Evolutionary conservation across 2,329 filamentous ascomycete genomes (phyloP).

Genomic region (Ploettnerulaceae sp.): DNA sequence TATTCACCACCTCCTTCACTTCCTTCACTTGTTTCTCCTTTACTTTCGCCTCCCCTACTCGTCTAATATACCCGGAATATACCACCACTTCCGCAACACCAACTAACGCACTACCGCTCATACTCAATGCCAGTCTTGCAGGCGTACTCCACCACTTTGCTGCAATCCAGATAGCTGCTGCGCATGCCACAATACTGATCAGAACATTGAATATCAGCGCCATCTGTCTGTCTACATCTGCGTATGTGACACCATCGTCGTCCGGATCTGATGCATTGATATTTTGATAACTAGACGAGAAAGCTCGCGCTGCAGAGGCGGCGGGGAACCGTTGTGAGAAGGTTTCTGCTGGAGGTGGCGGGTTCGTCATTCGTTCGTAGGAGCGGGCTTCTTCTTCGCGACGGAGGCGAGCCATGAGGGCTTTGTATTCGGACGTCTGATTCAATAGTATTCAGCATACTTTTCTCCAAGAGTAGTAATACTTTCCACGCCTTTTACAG

Average conservation of each 20-base stretch:
- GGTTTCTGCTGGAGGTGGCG: constrained; percentile 49
- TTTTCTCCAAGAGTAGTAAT: too few relatives aligned
- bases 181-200: constrained; percentile 76
- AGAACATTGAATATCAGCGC: constrained; percentile 86
- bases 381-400: constrained; percentile 74
- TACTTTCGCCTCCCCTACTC: constrained; percentile 62
- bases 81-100: constrained; percentile 73
- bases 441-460: too few relatives aligned
- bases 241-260: constrained; percentile 62
- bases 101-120: constrained; percentile 65
- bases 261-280: constrained; percentile 37
- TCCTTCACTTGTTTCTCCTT: constrained; percentile 58
- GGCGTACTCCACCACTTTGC: constrained; percentile 72
- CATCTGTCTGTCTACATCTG: constrained; percentile 74
- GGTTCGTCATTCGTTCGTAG: constrained; percentile 77
- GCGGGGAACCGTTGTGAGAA: constrained; percentile 56
- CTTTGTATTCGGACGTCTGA: constrained; percentile 76
- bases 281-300: constrained; percentile 47
- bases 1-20: constrained; percentile 64
- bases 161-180: constrained; percentile 71
- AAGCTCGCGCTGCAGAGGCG: constrained; percentile 47
- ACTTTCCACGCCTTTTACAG: too few relatives aligned
- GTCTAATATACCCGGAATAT: constrained; percentile 69
- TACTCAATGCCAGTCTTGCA: constrained; percentile 62
- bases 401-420: constrained; percentile 80